Percentiles rank a stretch among this genome's conserved stretches.
Conservation (phyloP, 2,329 filamentous ascomycete genomes). For the Pseudocercospora eumusae region DNA sequence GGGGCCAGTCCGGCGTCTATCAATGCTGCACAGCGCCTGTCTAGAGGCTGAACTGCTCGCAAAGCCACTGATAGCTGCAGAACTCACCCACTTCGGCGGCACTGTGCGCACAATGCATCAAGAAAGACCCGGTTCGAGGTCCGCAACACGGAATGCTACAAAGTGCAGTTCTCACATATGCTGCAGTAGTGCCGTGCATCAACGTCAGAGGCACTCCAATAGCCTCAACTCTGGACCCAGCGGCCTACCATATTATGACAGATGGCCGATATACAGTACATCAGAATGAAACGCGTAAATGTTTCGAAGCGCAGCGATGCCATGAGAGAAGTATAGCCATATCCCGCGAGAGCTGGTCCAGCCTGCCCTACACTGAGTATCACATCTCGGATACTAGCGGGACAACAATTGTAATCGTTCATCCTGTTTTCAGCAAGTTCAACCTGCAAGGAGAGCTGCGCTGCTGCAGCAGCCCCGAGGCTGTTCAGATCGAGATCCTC, state of each 20-base stretch:
- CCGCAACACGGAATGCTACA: neutral
- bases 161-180: neutral
- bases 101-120: neutral
- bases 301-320: neutral
- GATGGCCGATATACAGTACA: conserved; percentile 7
- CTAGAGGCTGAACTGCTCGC: neutral
- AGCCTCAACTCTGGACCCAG: neutral
- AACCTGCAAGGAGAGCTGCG: conserved; percentile 5
- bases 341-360: neutral
- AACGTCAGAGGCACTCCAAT: conserved; percentile 8
- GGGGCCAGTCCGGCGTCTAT: neutral
- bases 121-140: conserved; percentile 6
- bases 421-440: conserved; percentile 1
- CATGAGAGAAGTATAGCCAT: neutral
- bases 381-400: conserved; percentile 6
- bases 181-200: neutral
- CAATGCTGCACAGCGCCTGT: neutral
- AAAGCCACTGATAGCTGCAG: neutral
- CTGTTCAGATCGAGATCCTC: conserved; percentile 4
- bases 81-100: neutral
- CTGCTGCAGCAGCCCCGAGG: neutral
- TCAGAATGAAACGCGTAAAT: neutral
- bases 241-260: neutral
- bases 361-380: neutral
- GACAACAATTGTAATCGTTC: conserved; percentile 1